phyloP scores from a whole-genome alignment of 176 grass and related monocot species.

The Aegilops longissima region DNA sequence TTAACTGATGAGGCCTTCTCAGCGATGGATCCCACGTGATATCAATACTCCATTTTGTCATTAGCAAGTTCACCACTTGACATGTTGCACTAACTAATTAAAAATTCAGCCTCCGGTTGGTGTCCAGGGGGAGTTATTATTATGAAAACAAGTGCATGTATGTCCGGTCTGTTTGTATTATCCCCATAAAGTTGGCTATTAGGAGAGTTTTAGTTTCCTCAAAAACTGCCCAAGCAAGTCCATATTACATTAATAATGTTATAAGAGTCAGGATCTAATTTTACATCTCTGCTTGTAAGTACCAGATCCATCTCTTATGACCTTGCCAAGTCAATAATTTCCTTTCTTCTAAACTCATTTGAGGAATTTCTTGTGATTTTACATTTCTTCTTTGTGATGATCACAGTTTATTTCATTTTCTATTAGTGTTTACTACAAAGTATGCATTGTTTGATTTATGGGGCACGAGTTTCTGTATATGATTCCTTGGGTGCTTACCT shows the following conservation, averaged over 20 bases:
- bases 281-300: background rate
- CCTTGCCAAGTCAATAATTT: conserved; percentile 5
- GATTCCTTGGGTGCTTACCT: conserved; percentile 3
- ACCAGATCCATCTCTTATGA: background rate
- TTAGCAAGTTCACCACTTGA: background rate
- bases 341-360: background rate
- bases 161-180: background rate
- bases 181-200: background rate
- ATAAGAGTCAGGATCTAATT: background rate
- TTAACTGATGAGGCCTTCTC: background rate
- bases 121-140: background rate
- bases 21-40: background rate
- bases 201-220: background rate
- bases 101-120: background rate
- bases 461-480: background rate
- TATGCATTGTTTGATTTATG: background rate
- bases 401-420: background rate
- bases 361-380: conserved; percentile 7
- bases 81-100: conserved; percentile 3
- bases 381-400: background rate
- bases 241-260: background rate
- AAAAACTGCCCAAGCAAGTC: background rate
- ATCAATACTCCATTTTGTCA: background rate
- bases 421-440: background rate
- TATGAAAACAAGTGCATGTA: background rate